phyloP scores from a whole-genome alignment of 2,329 filamentous ascomycete genomes.

The Didymella sp. region DNA sequence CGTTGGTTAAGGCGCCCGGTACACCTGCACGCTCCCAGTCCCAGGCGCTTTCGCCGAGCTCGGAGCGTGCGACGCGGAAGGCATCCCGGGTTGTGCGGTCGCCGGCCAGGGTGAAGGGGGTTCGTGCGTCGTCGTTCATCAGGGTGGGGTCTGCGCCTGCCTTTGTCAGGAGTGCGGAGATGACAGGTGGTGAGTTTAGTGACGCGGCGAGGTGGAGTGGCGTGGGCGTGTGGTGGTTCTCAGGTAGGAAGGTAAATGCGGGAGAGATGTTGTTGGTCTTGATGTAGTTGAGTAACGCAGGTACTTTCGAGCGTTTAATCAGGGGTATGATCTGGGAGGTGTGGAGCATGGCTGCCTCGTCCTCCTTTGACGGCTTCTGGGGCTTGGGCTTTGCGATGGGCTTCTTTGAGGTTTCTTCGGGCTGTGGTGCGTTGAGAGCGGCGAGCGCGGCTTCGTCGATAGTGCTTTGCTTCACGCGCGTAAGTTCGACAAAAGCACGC shows the following conservation, averaged over 20 bases:
- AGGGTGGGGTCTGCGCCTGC: conserved; percentile 75
- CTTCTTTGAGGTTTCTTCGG: conserved; percentile 51
- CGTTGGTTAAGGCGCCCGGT: conserved; percentile 71
- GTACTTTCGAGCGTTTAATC: conserved; percentile 87
- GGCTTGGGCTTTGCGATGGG: conserved; percentile 56
- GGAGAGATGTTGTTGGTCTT: conserved; percentile 74
- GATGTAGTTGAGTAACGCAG: conserved; percentile 84
- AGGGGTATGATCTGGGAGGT: conserved; percentile 88
- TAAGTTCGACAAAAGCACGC: conserved; percentile 92
- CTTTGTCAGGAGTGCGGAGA: conserved; percentile 77
- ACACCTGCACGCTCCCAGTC: conserved; percentile 80
- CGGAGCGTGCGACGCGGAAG: conserved; percentile 84
- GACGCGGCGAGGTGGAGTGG: conserved; percentile 85
- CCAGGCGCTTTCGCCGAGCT: conserved; percentile 79
- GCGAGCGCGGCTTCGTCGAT: conserved; percentile 71
- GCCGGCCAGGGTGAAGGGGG: conserved; percentile 84
- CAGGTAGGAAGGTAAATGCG: conserved; percentile 77
- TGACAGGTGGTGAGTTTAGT: conserved; percentile 78
- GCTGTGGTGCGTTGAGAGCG: conserved; percentile 54
- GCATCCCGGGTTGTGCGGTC: conserved; percentile 87
- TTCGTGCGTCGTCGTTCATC: conserved; percentile 71
- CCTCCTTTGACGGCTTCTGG: conserved; percentile 76
- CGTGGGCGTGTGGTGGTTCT: conserved; percentile 78
- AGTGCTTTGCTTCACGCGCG: conserved; percentile 82
- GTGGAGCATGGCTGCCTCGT: conserved; percentile 81